Base-by-base conservation (phyloP, 2,329 filamentous ascomycete species). In the Ambrosiella beaveri region DNA sequence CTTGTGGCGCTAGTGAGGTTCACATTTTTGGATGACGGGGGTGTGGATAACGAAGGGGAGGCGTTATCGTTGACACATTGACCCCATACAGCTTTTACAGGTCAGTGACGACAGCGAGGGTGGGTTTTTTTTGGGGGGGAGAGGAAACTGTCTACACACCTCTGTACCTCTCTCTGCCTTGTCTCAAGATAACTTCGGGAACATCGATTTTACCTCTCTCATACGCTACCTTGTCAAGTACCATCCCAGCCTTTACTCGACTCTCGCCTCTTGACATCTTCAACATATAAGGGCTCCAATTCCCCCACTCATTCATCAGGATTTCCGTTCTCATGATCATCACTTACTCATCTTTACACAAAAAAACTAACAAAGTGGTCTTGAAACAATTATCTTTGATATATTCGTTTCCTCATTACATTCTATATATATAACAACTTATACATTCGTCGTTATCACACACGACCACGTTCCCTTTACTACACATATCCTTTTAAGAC, bases 11-110 rank as follows among this genome's bases (percentile, higher is more conserved):
- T 40, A 35, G 19, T 3, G 27, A 9, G 52, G 8, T 19, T 36
- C 27, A n/a, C 39, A 19, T 35, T 37, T 55, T 51, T 5, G 1
- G 12, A 35, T 44, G 47, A 35, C 39, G 56, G 19, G 37, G 40
- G 54, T 58, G 17, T 49, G 19, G 35, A 54, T 44, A 40, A 37
- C 44, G 37, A 49, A 36, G 39, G 27, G 8, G 12, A 54, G 52
- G 52, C 35, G 52, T 54, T 54, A 54, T 54, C 52, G 38, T 44
- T 55, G 52, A 59, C 57, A 59, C 57, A 59, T 56, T 58, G 52
- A 56, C 44, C 59, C 59, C 51, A 40, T 35, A 7, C 27, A 27
- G 27, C 27, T 27, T 27, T 27, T 27, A 15, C 36, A 57, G 51
- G 51, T 6, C 35, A 57, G 40, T 40, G 49, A 44, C 49, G 15